These are phyloP conservation scores for Neurospora sp. DNA, from an alignment of 495 filamentous ascomycete species.

Conservation along the genomic window DNA sequence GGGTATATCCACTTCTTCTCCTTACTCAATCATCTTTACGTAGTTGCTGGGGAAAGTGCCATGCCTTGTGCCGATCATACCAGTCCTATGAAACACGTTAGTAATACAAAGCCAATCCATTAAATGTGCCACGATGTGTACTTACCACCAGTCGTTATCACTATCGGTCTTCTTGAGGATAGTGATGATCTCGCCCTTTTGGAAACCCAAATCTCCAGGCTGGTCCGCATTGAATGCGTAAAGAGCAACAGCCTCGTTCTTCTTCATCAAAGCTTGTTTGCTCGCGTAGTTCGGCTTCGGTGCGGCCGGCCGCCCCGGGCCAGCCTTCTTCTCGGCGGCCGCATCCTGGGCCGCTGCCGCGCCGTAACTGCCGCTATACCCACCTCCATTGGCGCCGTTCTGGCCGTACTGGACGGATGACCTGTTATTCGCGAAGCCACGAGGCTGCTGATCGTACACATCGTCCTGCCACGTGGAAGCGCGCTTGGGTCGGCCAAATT, in stretches of 20 bases:
- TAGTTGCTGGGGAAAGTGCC: conserved; percentile 51
- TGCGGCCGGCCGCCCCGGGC: conserved; percentile 62
- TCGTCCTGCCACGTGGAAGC: conserved; percentile 85
- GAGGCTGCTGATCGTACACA: conserved; percentile 60
- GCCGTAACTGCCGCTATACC: conserved; percentile 26
- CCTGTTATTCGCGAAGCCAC: conserved; percentile 15
- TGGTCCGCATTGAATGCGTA: conserved; percentile 93
- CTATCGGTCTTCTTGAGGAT: conserved; percentile 93
- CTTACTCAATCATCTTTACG: conserved; percentile 38
- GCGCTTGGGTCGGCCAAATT: conserved; percentile 45
- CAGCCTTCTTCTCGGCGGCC: conserved; percentile 27
- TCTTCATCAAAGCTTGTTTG: conserved; percentile 55
- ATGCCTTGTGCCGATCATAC: conserved; percentile 41
- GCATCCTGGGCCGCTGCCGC: conserved; percentile 24
- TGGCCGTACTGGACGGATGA: neutral
- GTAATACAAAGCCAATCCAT: neutral
- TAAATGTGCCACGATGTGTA: conserved; percentile 1
- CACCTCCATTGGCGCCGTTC: conserved; percentile 39
- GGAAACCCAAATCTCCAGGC: conserved; percentile 85
- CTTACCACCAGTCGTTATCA: conserved; percentile 82
- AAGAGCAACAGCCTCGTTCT: conserved; percentile 79
- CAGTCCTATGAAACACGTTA: conserved; percentile 36
- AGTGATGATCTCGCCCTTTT: conserved; percentile 97
- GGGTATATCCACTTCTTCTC: neutral
- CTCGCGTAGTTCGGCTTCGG: conserved; percentile 74